A percentile compares a stretch with the other conserved stretches of the same genome.
Evolutionary conservation across 1,139 yeast species (phyloP).

Genomic region (Chernovozyma sophiae-reginae): DNA sequence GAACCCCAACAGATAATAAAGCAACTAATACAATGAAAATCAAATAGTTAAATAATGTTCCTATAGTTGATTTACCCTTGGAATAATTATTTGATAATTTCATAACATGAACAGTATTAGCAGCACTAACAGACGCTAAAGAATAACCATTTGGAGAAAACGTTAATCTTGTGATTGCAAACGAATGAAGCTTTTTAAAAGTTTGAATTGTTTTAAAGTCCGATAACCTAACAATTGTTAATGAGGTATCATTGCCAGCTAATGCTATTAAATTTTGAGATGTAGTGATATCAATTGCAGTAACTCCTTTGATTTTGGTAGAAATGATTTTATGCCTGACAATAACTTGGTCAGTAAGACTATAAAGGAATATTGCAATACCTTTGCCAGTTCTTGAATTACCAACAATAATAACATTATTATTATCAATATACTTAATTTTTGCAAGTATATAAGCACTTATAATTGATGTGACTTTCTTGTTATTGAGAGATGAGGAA

Average conservation of each 20-base stretch:
- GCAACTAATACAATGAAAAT: conserved; percentile 44
- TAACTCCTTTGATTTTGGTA: conserved; percentile 57
- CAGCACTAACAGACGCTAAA: conserved; percentile 78
- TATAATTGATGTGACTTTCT: conserved; percentile 23
- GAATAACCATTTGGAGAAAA: conserved; percentile 67
- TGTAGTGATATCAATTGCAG: conserved; percentile 57
- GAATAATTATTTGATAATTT: conserved; percentile 54
- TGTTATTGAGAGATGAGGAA: conserved; percentile 24
- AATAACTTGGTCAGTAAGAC: conserved; percentile 39
- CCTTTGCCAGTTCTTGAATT: conserved; percentile 36
- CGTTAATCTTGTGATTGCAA: conserved; percentile 73
- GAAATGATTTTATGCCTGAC: conserved; percentile 42
- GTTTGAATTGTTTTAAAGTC: conserved; percentile 49
- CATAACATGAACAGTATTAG: conserved; percentile 65
- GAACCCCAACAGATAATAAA: conserved; percentile 44
- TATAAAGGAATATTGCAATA: conserved; percentile 40
- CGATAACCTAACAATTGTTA: conserved; percentile 49
- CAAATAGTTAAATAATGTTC: conserved; percentile 36
- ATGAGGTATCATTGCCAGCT: conserved; percentile 73
- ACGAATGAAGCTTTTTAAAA: conserved; percentile 63
- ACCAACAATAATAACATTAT: conserved; percentile 55
- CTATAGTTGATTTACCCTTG: conserved; percentile 40
- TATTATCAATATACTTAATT: conserved; percentile 53
- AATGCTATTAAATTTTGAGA: conserved; percentile 55
- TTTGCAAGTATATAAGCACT: conserved; percentile 46